Percentiles rank a stretch among this genome's conserved stretches.
phyloP scores from a whole-genome alignment of 768 basidiomycete species.

The Strobilomyces echinocephalus region DNA sequence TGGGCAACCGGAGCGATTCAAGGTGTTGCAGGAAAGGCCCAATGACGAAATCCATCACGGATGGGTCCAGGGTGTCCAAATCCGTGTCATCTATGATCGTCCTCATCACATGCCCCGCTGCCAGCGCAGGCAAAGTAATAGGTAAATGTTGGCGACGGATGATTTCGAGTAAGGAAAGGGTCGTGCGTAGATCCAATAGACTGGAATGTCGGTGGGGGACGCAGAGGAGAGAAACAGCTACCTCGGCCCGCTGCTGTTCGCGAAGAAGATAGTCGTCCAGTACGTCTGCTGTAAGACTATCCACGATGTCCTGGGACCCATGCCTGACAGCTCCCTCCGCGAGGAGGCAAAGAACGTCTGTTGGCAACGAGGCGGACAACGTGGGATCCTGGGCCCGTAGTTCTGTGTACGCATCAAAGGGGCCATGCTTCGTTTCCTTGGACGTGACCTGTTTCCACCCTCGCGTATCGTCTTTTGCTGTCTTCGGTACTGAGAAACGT shows the following conservation, averaged over 20 bases:
- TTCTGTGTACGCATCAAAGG: conserved; percentile 26
- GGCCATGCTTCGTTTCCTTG: conserved; percentile 17
- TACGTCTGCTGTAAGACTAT: conserved; percentile 39
- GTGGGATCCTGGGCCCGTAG: conserved; percentile 26
- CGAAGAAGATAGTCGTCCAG: conserved; percentile 27
- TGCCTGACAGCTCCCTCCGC: conserved; percentile 28
- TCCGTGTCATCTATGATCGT: conserved; percentile 18
- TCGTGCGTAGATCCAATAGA: conserved; percentile 22
- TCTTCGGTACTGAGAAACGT: conserved; percentile 23
- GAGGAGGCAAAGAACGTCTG: conserved; percentile 26
- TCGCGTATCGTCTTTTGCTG: conserved; percentile 6
- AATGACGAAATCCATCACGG: conserved; percentile 26
- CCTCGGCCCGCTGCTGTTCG: conserved; percentile 17
- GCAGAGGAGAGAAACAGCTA: conserved; percentile 27
- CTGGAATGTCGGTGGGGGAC: conserved; percentile 15
- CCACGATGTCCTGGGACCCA: conserved; percentile 33
- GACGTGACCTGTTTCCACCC: conserved; percentile 8
- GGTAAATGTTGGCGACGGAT: conserved; percentile 13
- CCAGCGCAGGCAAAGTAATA: conserved; percentile 9
- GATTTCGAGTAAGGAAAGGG: conserved; percentile 20
- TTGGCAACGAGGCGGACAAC: conserved; percentile 21
- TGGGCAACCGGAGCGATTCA: conserved; percentile 21
- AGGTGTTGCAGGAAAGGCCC: conserved; percentile 31
- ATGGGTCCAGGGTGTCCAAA: conserved; percentile 14
- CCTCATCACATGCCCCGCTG: conserved; percentile 18